Conservation (phyloP, 2,329 filamentous ascomycete genomes). For the Hypoxylon sp. region DNA sequence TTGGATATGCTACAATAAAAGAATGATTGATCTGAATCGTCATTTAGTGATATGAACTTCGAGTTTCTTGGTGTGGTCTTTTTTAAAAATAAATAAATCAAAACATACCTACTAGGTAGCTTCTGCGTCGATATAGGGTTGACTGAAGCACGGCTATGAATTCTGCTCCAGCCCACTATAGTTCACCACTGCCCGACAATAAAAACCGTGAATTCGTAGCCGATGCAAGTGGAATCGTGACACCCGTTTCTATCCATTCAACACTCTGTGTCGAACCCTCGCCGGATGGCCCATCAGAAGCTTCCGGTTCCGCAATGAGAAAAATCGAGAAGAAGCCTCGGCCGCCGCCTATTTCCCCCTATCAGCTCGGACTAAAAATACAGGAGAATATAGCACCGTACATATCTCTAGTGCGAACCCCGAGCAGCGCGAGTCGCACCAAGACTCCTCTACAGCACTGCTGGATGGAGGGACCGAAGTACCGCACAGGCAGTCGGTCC, state of each 20-base stretch:
- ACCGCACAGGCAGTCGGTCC: slow-evolving; percentile 42
- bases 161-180: neutral
- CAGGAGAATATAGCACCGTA: slow-evolving; percentile 5
- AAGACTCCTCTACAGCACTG: slow-evolving; percentile 27
- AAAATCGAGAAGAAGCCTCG: slow-evolving; percentile 35
- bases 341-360: slow-evolving; percentile 29
- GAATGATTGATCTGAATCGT: neutral
- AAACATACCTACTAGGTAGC: too few relatives aligned
- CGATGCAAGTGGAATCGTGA: neutral
- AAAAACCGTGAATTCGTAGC: neutral
- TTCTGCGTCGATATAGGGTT: neutral
- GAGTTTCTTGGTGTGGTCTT: neutral
- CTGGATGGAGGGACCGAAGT: slow-evolving; percentile 15
- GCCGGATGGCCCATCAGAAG: neutral
- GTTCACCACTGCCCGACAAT: neutral
- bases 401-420: slow-evolving; percentile 34
- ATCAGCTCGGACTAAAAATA: neutral
- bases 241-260: slow-evolving; percentile 1
- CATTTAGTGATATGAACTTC: neutral
- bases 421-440: slow-evolving; percentile 34
- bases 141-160: neutral
- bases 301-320: neutral
- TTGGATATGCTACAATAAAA: neutral
- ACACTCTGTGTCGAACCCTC: slow-evolving; percentile 10
- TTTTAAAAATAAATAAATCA: too few relatives aligned